Evolutionary conservation across 1,284 basidiomycete species (phyloP).

Genomic region (Rhodotorula sp.): DNA sequence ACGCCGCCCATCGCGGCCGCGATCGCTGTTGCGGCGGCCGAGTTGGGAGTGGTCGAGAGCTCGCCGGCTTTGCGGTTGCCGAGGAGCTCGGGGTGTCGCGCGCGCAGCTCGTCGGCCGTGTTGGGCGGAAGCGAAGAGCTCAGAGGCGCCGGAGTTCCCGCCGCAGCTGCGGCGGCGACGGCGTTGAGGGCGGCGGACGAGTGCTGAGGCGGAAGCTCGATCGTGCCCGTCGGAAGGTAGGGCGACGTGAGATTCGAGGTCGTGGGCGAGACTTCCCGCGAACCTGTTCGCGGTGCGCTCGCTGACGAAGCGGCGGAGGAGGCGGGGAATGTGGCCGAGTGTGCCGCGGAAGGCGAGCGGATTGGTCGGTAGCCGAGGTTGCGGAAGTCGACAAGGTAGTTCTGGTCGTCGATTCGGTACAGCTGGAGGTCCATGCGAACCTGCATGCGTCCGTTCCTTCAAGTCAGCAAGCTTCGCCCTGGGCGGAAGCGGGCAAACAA

Average conservation of each 20-base stretch:
- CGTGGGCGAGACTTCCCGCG: constrained; percentile 3
- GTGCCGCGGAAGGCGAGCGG: constrained; percentile 43
- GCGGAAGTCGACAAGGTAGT: constrained; percentile 97
- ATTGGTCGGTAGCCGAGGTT: constrained; percentile 84
- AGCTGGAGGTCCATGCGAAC: constrained; percentile 95
- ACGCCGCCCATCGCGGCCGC: constrained; percentile 51
- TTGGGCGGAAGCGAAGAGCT: constrained; percentile 21
- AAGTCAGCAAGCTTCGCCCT: neutral
- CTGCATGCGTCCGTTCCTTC: constrained; percentile 50
- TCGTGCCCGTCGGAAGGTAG: neutral
- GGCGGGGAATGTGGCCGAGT: neutral
- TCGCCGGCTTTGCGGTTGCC: neutral
- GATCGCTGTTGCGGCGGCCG: neutral
- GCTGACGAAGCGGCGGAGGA: neutral
- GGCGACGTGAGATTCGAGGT: constrained; percentile 25
- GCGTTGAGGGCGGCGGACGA: neutral
- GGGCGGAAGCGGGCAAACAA: neutral
- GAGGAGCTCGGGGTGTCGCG: constrained; percentile 24
- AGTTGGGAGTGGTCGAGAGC: neutral
- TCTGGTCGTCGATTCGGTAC: constrained; percentile 91
- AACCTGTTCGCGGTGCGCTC: neutral
- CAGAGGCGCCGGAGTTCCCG: neutral
- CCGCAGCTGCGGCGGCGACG: neutral
- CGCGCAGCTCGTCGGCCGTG: constrained; percentile 40
- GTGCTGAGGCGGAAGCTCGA: neutral